Evolutionary conservation across 176 grass and related monocot genomes (phyloP).

Genomic region (Typha latifolia): DNA sequence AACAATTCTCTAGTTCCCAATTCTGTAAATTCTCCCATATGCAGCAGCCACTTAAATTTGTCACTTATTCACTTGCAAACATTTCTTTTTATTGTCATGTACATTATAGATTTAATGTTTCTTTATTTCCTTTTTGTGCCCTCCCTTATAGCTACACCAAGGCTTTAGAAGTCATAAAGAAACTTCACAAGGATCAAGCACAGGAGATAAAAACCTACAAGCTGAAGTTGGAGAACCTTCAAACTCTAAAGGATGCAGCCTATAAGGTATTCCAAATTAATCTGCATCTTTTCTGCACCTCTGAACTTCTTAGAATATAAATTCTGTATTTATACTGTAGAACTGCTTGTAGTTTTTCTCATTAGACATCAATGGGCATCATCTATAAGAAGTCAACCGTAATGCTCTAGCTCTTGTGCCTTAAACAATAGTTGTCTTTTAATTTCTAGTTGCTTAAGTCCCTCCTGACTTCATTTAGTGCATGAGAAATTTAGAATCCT

Average conservation of each 20-base stretch:
- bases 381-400: too few relatives aligned
- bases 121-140: conserved; percentile 25
- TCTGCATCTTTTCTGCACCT: conserved; percentile 1
- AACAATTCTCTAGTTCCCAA: too few relatives aligned
- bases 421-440: not conserved
- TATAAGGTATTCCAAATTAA: conserved; percentile 43
- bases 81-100: not conserved
- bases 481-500: too few relatives aligned
- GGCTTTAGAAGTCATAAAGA: conserved; percentile 96
- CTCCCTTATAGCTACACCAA: conserved; percentile 69
- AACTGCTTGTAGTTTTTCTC: too few relatives aligned
- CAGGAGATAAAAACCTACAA: conserved; percentile 94
- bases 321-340: not conserved
- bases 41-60: not conserved
- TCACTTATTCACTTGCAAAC: not conserved
- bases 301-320: not conserved
- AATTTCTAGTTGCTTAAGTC: too few relatives aligned
- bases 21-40: too few relatives aligned
- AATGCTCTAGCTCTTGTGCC: too few relatives aligned
- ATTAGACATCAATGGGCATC: too few relatives aligned
- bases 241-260: conserved; percentile 90
- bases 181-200: conserved; percentile 94
- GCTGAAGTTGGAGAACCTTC: conserved; percentile 89
- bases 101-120: conserved; percentile 1
- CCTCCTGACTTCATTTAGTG: too few relatives aligned